Base-by-base conservation (phyloP, 108 stramenopile species). In the Skeletonema potamos region DNA sequence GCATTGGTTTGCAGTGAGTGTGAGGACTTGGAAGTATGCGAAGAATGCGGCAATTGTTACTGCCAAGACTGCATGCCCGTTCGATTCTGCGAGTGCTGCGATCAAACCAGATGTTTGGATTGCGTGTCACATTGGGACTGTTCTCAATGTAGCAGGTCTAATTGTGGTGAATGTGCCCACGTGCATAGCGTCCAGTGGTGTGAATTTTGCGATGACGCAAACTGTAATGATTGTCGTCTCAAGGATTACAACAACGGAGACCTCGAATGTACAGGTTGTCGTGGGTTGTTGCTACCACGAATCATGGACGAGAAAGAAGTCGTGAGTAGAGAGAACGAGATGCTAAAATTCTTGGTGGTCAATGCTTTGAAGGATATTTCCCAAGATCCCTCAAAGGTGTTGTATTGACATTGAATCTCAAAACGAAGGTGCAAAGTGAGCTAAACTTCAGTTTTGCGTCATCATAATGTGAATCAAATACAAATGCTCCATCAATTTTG, bases 51-150 rank as follows among this genome's bases (percentile, higher is more conserved):
- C 20, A n/a, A 6, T 33, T 20, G 20, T 15, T 32, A 26, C 13
- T 72, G 72, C 22, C 11, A 4, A 51, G n/a, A 66, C 3, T 72
- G 72, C 54, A 17, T 54, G n/a, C 28, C 13, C 11, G n/a, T 58
- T n/a, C 56, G 13, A 33, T 11, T 13, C 1, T 72, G 72, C 26
- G 33, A 57, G 1, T 36, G 54, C 9, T 72, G 72, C 36, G 12
- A 72, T 0, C 22, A 26, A 3, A 0, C 24, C 0, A 15, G 72
- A 55, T 72, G 72, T 26, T 9, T 55, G 18, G 72, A 66, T 18
- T 67, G 72, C 27, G 33, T 24, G 12, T 24, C 54, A 6, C 18
- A 22, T 55, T 13, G 27, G 22, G 7, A 12, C 57, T 66, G 72
- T 18, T 27, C 39, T 3, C 39, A 15, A 51, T 22, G 48, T 8